Base-by-base conservation (phyloP, 2,329 filamentous ascomycete species). In the Verticillium dahliae region DNA sequence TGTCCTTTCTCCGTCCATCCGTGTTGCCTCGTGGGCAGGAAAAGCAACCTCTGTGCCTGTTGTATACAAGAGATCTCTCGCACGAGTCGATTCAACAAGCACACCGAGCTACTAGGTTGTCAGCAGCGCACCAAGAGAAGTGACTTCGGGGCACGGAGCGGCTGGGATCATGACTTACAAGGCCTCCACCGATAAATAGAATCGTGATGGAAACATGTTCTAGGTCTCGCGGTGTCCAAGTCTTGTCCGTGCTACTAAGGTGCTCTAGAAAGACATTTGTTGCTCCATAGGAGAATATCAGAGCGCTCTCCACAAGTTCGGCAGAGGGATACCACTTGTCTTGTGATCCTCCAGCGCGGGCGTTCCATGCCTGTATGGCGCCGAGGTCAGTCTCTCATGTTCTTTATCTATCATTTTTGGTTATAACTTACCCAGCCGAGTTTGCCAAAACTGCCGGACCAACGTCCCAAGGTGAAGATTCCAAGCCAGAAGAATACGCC, bases 401-500 rank as follows among this genome's bases (percentile, higher is more conserved):
- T 31, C 22, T n/a, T 45, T 11, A 52, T n/a, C 18, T 11, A n/a
- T n/a, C 10, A 11, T 27, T 4, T 11, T 3, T n/a, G 18, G 54
- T 13, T 27, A 14, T 41, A 57, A 74, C 78, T 71, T 67, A 83
- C 82, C 94, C 94, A 98, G 66, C 94, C 94, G 61, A 94, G 83
- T 63, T 97, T 91, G 62, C 90, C 88, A 72, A 96, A 98, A 72
- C 90, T 90, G 33, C 94, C 94, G 70, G 92, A 86, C 90, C 92
- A 97, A 61, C 94, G 88, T 35, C 92, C 92, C 4, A 98, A 81
- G 0, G 91, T 96, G 63, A 97, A 77, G 22, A 97, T 76, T 9
- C 94, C 94, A 65, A 96, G 91, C 88, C 91, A 95, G 77, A 97
- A 92, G 80, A 98, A 98, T 60, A 98, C 90, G 3, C 91, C 91